phyloP scores from a whole-genome alignment of 306 rosid species.

The Acmispon strigosus region DNA sequence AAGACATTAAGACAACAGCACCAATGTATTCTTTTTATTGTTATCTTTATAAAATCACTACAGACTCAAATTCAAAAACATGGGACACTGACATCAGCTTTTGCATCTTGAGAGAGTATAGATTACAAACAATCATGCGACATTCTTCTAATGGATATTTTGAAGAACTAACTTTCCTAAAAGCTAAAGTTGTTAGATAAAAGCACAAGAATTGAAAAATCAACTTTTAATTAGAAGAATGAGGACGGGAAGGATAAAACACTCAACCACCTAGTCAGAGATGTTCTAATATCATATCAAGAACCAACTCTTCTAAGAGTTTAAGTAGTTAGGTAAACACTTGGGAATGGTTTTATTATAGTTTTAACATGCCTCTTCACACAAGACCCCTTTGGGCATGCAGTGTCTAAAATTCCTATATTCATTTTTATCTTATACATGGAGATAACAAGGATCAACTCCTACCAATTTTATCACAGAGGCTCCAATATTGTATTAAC shows the following conservation, averaged over 20 bases:
- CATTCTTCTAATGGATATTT: background rate
- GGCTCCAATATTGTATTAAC: background rate
- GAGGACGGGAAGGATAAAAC: background rate
- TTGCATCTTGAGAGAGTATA: background rate
- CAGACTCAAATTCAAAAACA: background rate
- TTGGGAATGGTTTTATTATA: background rate
- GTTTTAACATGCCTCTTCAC: background rate
- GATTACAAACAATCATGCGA: background rate
- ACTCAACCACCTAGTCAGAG: background rate
- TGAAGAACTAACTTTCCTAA: constrained; percentile 1
- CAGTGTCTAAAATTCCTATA: background rate
- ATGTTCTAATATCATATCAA: background rate
- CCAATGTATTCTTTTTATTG: background rate
- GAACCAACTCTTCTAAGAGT: background rate
- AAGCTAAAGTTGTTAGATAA: background rate
- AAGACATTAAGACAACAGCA: background rate
- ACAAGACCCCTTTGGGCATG: background rate
- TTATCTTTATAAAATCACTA: background rate
- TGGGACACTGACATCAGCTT: background rate
- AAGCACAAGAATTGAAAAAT: background rate
- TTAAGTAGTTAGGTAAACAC: background rate
- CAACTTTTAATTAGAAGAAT: background rate
- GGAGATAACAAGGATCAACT: background rate
- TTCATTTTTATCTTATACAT: background rate
- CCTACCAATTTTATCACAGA: background rate